phyloP scores from a whole-genome alignment of 148 eudicot genomes.

The Chenopodium album region DNA sequence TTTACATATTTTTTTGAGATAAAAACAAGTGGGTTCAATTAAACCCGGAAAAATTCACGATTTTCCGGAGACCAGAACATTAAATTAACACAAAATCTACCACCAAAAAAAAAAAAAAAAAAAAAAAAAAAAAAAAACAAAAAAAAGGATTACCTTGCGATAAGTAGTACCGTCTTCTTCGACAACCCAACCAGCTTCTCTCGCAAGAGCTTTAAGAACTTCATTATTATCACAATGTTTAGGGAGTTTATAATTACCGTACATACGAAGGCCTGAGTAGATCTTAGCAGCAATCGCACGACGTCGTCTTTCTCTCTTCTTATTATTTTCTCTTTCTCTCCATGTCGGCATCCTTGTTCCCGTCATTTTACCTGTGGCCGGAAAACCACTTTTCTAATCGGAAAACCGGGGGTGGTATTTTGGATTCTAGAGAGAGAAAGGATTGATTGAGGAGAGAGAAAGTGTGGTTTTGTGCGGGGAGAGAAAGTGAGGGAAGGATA shows the following conservation, averaged over 20 bases:
- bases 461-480: neutral
- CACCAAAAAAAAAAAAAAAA: neutral
- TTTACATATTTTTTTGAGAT: no score
- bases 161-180: constrained; percentile 94
- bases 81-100: no score
- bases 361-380: constrained; percentile 40
- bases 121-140: neutral
- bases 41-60: neutral
- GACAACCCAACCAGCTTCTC: constrained; percentile 93
- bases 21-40: neutral
- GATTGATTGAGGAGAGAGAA: neutral
- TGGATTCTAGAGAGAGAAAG: neutral
- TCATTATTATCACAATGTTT: constrained; percentile 95
- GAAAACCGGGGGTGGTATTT: neutral
- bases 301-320: constrained; percentile 79
- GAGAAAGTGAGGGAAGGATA: neutral
- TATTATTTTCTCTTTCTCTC: constrained; percentile 92
- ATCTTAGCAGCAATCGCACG: constrained; percentile 96
- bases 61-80: no score
- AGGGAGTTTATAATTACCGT: constrained; percentile 79
- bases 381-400: neutral
- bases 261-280: constrained; percentile 75
- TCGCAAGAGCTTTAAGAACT: constrained; percentile 82
- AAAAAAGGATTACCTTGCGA: constrained; percentile 46
- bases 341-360: constrained; percentile 90